Percentiles rank a stretch among this genome's conserved stretches.
These are phyloP conservation scores for Venturia oleaginea DNA, from an alignment of 2,329 filamentous ascomycete genomes.

Conservation along the genomic window DNA sequence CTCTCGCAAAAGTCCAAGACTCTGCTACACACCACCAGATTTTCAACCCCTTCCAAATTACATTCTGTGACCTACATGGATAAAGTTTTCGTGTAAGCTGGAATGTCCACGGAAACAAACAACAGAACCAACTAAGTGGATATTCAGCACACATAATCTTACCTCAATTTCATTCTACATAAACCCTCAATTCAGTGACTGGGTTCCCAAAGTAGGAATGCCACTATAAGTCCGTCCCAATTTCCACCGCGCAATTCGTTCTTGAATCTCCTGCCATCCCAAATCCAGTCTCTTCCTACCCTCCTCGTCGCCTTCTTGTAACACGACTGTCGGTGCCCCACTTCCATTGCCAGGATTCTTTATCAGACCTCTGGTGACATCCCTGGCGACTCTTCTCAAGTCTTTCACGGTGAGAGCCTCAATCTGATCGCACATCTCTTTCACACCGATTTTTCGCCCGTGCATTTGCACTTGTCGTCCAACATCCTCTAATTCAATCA, in stretches of 20 bases:
- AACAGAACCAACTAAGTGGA: too few relatives aligned
- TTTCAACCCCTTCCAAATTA: too few relatives aligned
- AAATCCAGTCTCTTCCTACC: slow-evolving; percentile 56
- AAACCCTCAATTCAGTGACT: background rate
- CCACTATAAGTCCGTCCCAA: slow-evolving; percentile 51
- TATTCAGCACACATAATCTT: background rate
- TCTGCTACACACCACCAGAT: too few relatives aligned
- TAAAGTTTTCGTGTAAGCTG: too few relatives aligned
- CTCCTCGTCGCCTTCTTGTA: slow-evolving; percentile 80
- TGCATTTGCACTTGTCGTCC: slow-evolving; percentile 96
- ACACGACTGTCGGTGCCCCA: slow-evolving; percentile 83
- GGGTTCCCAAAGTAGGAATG: background rate
- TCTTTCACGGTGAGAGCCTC: slow-evolving; percentile 72
- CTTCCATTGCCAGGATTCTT: slow-evolving; percentile 67
- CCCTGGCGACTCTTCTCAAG: slow-evolving; percentile 67
- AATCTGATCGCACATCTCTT: slow-evolving; percentile 86
- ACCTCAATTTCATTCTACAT: background rate
- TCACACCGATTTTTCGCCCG: slow-evolving; percentile 80
- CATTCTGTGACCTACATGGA: too few relatives aligned
- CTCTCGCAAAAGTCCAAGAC: too few relatives aligned
- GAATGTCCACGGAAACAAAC: too few relatives aligned
- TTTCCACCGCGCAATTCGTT: slow-evolving; percentile 74
- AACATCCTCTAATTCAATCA: slow-evolving; percentile 96
- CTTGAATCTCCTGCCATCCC: slow-evolving; percentile 83
- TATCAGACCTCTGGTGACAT: slow-evolving; percentile 69